Evolutionary conservation across 208 protist species (phyloP), one percentile per base, ranked within the genome.

Genomic region (Histomonas meleagridis): DNA sequence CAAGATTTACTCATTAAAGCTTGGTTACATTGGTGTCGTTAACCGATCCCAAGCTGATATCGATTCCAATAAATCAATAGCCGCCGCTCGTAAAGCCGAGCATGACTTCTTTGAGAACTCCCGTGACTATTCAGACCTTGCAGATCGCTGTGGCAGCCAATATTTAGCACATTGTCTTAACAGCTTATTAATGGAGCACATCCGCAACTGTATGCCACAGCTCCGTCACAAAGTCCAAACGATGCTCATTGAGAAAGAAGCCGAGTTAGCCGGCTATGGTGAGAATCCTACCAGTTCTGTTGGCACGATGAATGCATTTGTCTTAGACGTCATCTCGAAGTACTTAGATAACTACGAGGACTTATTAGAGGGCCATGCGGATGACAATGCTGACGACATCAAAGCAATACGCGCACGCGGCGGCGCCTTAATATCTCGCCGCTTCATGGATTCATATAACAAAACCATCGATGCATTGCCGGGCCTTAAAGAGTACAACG

Each of bases 11-110:
- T 95, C 96, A 10, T 95, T 99, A 4, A 95, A 96, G 78, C 95
- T 98, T 62, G 98, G 98, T 69, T 99, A 98, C 92, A 96, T 99
- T 55, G 98, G 97, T n/a, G 97, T 99, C 12, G 97, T 99, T 91
- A 99, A 98, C 95, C 95, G 98, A 65, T 96, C 95, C 46, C 98
- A 99, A 95, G 94, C 97, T 90, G 98, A 99, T 93, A 98, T 99
- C 93, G 96, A 97, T 92, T 93, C 95, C 38, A 94, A 92, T 0
- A 95, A 95, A 78, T 96, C 91, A 55, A 97, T 98, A 94, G 76
- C 94, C 26, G 94, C 93, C 2, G 96, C 97, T 3, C 95, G 96
- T 10, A 14, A 35, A 49, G 46, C 40, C n/a, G 76, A 90, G 48
- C 46, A 40, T 35, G 48, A 49, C 7, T 99, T 97, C 95, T 99